Evolutionary conservation across 164 flowering plant genomes (phyloP).

Genomic region (Berberis vulgaris): DNA sequence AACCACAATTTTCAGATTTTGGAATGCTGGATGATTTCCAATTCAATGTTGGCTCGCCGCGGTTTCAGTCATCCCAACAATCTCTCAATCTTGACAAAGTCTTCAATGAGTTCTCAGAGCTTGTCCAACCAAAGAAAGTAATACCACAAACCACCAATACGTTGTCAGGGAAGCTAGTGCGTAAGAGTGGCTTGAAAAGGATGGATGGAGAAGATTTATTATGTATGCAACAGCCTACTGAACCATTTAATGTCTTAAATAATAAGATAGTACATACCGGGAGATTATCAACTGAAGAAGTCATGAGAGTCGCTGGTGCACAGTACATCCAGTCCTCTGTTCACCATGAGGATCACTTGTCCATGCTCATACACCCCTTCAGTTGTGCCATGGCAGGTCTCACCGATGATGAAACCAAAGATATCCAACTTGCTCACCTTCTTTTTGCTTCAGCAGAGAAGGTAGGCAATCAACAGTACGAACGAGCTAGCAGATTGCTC

Average conservation of each 20-base stretch:
- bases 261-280: not conserved
- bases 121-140: too few relatives aligned
- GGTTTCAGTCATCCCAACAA: slow-evolving; percentile 15
- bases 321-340: too few relatives aligned
- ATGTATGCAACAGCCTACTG: slow-evolving; percentile 1
- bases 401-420: slow-evolving; percentile 23
- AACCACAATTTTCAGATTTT: slow-evolving; percentile 8
- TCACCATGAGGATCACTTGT: too few relatives aligned
- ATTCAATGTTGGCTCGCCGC: slow-evolving; percentile 12
- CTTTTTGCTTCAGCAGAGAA: too few relatives aligned
- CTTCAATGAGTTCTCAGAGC: not conserved
- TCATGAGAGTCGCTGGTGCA: slow-evolving; percentile 11
- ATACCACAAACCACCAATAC: slow-evolving; percentile 3
- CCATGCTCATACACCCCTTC: too few relatives aligned
- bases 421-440: too few relatives aligned
- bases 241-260: too few relatives aligned
- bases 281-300: slow-evolving; percentile 28
- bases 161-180: slow-evolving; percentile 28
- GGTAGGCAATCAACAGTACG: too few relatives aligned
- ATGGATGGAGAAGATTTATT: slow-evolving; percentile 13
- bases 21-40: slow-evolving; percentile 16
- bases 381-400: slow-evolving; percentile 17
- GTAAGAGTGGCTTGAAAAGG: slow-evolving; percentile 12
- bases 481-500: too few relatives aligned
- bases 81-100: not conserved